Conservation (phyloP, 78 protist genomes). For the Emiliania huxleyi region DNA sequence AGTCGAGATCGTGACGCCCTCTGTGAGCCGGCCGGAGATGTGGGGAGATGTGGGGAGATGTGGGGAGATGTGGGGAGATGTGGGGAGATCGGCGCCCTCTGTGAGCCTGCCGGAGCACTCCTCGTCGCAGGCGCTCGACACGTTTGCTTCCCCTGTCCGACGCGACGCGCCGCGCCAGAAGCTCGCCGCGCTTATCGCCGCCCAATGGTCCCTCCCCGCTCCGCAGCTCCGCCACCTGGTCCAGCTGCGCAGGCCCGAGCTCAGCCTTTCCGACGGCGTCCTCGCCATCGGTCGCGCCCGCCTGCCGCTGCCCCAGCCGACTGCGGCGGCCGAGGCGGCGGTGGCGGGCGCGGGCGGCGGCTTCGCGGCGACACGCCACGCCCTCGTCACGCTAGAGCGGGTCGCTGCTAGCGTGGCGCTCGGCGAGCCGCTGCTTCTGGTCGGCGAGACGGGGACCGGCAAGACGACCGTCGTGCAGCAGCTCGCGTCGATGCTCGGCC, state of each 20-base stretch:
- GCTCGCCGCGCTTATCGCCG: not conserved
- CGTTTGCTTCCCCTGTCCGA: not conserved
- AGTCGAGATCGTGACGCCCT: no score
- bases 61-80: no score
- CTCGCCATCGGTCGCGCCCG: not conserved
- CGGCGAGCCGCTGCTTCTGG: conserved; percentile 90
- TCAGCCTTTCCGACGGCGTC: not conserved
- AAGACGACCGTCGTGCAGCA: conserved; percentile 97
- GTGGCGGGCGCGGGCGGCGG: conserved; percentile 81
- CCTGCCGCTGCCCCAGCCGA: conserved; percentile 88
- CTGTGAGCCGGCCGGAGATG: no score
- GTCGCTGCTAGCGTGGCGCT: conserved; percentile 72
- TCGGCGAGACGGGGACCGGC: conserved; percentile 97
- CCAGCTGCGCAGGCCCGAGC: not conserved
- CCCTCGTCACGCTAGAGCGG: conserved; percentile 76
- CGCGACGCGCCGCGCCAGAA: not conserved
- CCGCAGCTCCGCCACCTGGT: not conserved
- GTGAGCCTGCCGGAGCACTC: no score
- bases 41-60: no score
- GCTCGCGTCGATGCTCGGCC: conserved; percentile 78
- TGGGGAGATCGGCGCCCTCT: no score
- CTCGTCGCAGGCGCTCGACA: no score
- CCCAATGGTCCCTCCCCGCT: not conserved
- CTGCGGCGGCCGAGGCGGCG: no score
- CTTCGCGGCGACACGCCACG: conserved; percentile 77